Conservation (phyloP, 257 asterid genomes). For the Schizonepeta tenuifolia region DNA sequence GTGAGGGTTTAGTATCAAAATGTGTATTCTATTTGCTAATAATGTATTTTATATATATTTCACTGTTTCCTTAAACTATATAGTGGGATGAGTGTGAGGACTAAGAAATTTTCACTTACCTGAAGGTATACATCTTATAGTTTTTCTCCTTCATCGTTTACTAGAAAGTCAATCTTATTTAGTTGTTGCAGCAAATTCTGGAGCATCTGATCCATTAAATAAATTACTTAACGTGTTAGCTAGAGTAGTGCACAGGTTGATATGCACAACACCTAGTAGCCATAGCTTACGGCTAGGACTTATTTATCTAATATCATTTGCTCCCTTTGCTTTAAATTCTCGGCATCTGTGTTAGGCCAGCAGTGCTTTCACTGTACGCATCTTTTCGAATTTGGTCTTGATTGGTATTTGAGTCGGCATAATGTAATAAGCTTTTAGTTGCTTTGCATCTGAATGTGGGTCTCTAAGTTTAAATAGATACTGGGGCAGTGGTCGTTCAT, state of each 20-base stretch:
- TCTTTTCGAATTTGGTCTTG: neutral
- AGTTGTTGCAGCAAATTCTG: neutral
- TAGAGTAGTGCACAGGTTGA: neutral
- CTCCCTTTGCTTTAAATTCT: neutral
- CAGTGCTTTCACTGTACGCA: neutral
- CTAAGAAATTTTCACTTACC: neutral
- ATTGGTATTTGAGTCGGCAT: neutral
- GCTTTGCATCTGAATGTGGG: neutral
- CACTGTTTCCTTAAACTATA: neutral
- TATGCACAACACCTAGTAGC: slow-evolving; percentile 21
- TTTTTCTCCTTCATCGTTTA: neutral
- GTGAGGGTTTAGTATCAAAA: neutral
- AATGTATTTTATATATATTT: neutral
- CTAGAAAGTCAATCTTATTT: neutral
- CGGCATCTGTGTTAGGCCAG: neutral
- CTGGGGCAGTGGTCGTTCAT: slow-evolving; percentile 6
- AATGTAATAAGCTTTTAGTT: slow-evolving; percentile 17
- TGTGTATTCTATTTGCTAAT: neutral
- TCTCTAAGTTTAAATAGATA: neutral
- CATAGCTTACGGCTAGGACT: slow-evolving; percentile 2
- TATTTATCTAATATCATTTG: slow-evolving; percentile 8
- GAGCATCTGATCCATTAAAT: neutral
- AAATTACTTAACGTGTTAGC: neutral
- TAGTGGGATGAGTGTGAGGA: slow-evolving; percentile 9
- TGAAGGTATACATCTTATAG: neutral